Evolutionary conservation across 1,284 basidiomycete species (phyloP).

Genomic region (Coriolopsis trogii): DNA sequence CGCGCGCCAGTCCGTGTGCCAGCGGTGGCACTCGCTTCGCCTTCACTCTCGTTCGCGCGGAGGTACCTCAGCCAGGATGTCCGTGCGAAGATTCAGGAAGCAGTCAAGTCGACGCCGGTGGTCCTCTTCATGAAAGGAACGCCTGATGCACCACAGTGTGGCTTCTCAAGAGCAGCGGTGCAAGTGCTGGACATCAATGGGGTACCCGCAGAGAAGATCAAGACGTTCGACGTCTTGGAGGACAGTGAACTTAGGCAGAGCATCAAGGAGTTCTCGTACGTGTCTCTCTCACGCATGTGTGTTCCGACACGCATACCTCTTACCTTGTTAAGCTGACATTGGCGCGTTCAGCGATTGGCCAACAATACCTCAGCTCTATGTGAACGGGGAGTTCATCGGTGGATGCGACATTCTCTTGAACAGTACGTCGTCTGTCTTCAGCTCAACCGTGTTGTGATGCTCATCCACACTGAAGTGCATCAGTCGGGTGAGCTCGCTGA

Average conservation of each 20-base stretch:
- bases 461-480: conserved; percentile 69
- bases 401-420: conserved; percentile 94
- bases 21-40: conserved; percentile 21
- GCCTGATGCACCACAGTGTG: conserved; percentile 72
- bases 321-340: conserved; percentile 32
- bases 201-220: conserved; percentile 78
- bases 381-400: conserved; percentile 94
- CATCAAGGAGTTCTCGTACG: conserved; percentile 97
- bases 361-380: conserved; percentile 95
- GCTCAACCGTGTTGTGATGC: background rate
- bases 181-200: conserved; percentile 92
- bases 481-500: conserved; percentile 93
- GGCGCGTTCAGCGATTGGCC: conserved; percentile 83
- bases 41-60: conserved; percentile 31
- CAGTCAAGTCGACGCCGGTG: conserved; percentile 72
- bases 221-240: conserved; percentile 89
- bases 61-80: conserved; percentile 50
- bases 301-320: conserved; percentile 27
- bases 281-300: conserved; percentile 68
- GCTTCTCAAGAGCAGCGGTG: conserved; percentile 92
- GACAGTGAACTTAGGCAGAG: conserved; percentile 82
- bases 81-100: conserved; percentile 53
- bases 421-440: conserved; percentile 47
- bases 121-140: conserved; percentile 96
- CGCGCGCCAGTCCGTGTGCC: conserved; percentile 25